Conservation (phyloP, 2,329 filamentous ascomycete species). For the Nothophoma quercina region DNA sequence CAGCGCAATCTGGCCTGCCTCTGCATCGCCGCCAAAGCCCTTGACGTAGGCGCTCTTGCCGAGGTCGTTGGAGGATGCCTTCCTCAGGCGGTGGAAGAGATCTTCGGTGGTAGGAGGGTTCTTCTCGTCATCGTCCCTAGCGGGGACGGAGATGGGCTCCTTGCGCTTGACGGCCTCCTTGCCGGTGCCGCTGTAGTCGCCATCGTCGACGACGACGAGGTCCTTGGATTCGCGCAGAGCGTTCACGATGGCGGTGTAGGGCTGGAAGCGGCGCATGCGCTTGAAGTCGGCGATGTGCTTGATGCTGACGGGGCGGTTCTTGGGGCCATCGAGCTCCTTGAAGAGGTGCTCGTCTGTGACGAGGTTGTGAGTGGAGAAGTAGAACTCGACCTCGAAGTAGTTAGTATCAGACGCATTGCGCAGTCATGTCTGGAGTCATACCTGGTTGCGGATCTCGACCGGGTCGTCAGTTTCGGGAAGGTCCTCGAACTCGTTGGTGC, state of each 20-base stretch:
- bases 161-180: constrained; percentile 71
- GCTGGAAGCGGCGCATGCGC: constrained; percentile 95
- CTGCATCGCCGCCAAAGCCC: constrained; percentile 89
- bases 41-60: constrained; percentile 87
- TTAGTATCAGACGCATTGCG: too few species aligned
- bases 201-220: constrained; percentile 77
- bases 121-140: constrained; percentile 40
- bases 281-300: constrained; percentile 85
- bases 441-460: constrained; percentile 82
- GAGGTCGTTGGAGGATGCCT: constrained; percentile 70
- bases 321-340: constrained; percentile 75
- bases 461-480: constrained; percentile 80
- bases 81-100: constrained; percentile 58
- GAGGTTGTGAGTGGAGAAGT: constrained; percentile 92
- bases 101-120: constrained; percentile 44
- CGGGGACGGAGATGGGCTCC: constrained; percentile 60
- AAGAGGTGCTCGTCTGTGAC: constrained; percentile 88
- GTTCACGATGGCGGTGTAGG: constrained; percentile 80
- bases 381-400: constrained; percentile 80
- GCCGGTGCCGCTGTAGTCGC: constrained; percentile 59
- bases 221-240: constrained; percentile 80
- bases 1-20: constrained; percentile 88
- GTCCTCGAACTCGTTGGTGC: constrained; percentile 45
- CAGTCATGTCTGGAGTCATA: too few species aligned
- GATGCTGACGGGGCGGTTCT: constrained; percentile 83